phyloP scores from a whole-genome alignment of 108 stramenopile species.

The Fragilaria radians region DNA sequence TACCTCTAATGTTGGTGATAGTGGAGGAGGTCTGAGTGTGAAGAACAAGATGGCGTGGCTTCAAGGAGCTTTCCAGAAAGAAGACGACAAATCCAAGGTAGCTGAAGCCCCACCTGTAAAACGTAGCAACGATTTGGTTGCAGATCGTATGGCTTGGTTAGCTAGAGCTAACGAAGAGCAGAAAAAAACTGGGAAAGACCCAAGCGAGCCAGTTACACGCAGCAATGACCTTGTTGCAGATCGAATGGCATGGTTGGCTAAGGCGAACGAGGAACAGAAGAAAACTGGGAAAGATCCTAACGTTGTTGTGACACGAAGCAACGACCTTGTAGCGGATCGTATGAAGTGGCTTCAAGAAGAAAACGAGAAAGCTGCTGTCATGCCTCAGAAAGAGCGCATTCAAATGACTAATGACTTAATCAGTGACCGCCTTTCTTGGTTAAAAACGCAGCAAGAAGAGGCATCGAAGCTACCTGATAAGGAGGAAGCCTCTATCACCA shows the following conservation, averaged over 20 bases:
- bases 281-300: not conserved
- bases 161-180: not conserved
- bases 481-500: not conserved
- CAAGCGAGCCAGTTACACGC: not conserved
- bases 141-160: constrained; percentile 5
- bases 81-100: too few species aligned
- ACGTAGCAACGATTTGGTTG: not conserved
- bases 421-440: not conserved
- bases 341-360: constrained; percentile 4
- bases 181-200: not conserved
- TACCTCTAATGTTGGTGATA: not conserved
- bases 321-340: constrained; percentile 1
- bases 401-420: constrained; percentile 3
- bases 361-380: not conserved
- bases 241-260: constrained; percentile 3
- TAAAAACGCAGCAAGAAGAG: not conserved
- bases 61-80: constrained; percentile 5
- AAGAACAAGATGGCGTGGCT: constrained; percentile 11
- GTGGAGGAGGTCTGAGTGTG: too few species aligned
- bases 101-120: not conserved
- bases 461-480: not conserved
- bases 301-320: not conserved
- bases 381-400: not conserved
- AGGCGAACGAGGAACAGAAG: constrained; percentile 5
- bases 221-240: constrained; percentile 2